Base-by-base conservation (phyloP, 345 rosid genomes). In the Hibiscus tridactylites region DNA sequence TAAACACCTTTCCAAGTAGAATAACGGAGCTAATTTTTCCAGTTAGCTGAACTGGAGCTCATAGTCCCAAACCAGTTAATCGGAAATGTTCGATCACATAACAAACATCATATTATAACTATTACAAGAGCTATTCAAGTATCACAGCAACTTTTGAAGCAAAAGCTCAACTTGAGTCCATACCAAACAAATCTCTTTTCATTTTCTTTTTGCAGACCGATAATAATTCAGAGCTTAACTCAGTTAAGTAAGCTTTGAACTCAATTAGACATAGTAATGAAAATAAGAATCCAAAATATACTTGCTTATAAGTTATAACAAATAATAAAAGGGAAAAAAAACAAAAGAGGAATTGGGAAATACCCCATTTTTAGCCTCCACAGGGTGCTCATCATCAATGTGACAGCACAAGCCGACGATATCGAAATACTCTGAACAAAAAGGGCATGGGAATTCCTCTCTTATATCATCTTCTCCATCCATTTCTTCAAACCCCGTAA, bases 361-460 rank as follows among this genome's bases (percentile, higher is more conserved):
- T 92, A 95, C 98, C 91, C 95, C 98, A 80, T 87, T 91, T 79
- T 53, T 88, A 76, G 98, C 88, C 81, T 94, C 96, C 81, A 78
- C 52, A 9, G 91, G 91, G 80, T 94, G 98, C 78, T 86, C 91
- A 63, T 94, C 97, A 24, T 94, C 97, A 60, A 94, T 90, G 86
- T 90, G 98, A 73, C 94, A 87, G 72, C 97, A 94, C 77, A 91
- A 83, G 74, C 97, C 93, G 42, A 86, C 89, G 31, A 94, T 94
- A 79, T 94, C 97, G 75, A 88, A 94, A 71, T 84, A 86, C 65
- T 91, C 95, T 9, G 96, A 82, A 75, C 97, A 94, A 81, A 94
- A 94, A 29, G 98, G 98, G 80, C 98, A 94, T 31, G 93, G 88
- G 79, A 88, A 94, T 82, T 94, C 98, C 81, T 91, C 98, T 80